A percentile compares a stretch with the other conserved stretches of the same genome.
Evolutionary conservation across 331 rosid genomes (phyloP).

Genomic region (Saraca asoca): DNA sequence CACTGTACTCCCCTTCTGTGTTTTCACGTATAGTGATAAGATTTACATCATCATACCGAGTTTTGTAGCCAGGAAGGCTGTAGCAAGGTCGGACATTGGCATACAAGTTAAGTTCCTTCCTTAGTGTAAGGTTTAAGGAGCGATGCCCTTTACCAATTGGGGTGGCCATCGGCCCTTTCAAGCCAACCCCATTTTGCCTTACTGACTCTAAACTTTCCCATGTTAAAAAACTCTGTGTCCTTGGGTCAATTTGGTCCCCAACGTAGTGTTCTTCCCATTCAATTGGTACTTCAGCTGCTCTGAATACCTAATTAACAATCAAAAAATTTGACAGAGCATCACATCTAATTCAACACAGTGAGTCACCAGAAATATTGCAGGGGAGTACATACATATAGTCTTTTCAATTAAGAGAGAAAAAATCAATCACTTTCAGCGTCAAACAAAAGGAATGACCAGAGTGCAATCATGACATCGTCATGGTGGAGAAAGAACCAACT

Average conservation of each 20-base stretch:
- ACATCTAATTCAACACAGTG: constrained; percentile 24
- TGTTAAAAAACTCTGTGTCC: constrained; percentile 89
- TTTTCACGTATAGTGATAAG: constrained; percentile 96
- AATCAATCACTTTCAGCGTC: constrained; percentile 5
- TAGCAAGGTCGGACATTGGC: constrained; percentile 97
- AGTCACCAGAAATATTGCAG: too few relatives aligned
- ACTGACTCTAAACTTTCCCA: constrained; percentile 98
- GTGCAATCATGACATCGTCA: too few relatives aligned
- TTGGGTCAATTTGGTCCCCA: constrained; percentile 74
- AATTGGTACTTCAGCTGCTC: constrained; percentile 78
- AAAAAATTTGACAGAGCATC: constrained; percentile 22
- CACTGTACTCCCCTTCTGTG: constrained; percentile 96
- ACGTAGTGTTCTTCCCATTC: constrained; percentile 97
- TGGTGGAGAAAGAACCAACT: constrained; percentile 8
- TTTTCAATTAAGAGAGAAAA: not conserved
- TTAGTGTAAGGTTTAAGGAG: constrained; percentile 87
- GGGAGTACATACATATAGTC: too few relatives aligned
- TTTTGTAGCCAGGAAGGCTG: constrained; percentile 92
- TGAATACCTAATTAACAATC: constrained; percentile 56
- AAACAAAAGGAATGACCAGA: not conserved
- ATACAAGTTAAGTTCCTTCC: constrained; percentile 91
- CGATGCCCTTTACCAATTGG: constrained; percentile 99
- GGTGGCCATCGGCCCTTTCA: constrained; percentile 99
- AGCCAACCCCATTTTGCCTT: constrained; percentile 72
- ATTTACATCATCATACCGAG: constrained; percentile 80